Base-by-base conservation (phyloP, 2,329 filamentous ascomycete genomes). In the Claviceps arundinis region DNA sequence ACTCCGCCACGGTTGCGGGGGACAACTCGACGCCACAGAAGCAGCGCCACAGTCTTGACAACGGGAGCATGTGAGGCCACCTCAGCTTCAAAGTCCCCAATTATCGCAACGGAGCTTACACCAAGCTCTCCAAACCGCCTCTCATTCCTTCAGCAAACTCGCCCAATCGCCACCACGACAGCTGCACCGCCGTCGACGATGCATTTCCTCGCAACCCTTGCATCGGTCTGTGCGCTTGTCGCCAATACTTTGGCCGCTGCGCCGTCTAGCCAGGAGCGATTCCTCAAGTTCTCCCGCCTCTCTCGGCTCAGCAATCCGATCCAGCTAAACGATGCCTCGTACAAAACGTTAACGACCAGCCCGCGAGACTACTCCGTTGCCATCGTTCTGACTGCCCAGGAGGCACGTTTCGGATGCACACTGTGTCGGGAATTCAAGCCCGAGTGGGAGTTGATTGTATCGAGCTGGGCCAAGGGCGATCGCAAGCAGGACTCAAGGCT, bases 401-500 rank as follows among this genome's bases (percentile, higher is more conserved):
- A 95, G 58, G 64, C 82, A 37, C 81, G 88, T 54, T 96, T 87
- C 65, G 87, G 86, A 55, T 98, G 93, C 67, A 74, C 82, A 58
- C 74, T 97, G 48, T 98, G 93, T 68, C 79, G 82, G 50, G 88
- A 95, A 50, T 95, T 98, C 68, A 87, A 95, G 67, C 85, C 90
- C 1, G 93, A 98, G 70, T 98, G 89, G 86, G 87, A 94, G 52
- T 69, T 97, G 51, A 71, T 98, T 51, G 81, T 80, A 51, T 87
- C 82, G 68, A 93, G 87, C 70, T 98, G 93, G 93, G 76, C 76
- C 56, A 89, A 86, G 67, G 89, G 87, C 7, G 87, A 95, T 68
- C 88, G 85, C 72, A 73, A 80, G 54, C 84, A 76, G 50, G 77
- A 87, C 58, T 85, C 82, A 30, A 78, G 84, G 56, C 62, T 95